Evolutionary conservation across 2,329 filamentous ascomycete genomes (phyloP), one percentile per base, ranked within the genome.

Genomic region (Sclerotinia glacialis): DNA sequence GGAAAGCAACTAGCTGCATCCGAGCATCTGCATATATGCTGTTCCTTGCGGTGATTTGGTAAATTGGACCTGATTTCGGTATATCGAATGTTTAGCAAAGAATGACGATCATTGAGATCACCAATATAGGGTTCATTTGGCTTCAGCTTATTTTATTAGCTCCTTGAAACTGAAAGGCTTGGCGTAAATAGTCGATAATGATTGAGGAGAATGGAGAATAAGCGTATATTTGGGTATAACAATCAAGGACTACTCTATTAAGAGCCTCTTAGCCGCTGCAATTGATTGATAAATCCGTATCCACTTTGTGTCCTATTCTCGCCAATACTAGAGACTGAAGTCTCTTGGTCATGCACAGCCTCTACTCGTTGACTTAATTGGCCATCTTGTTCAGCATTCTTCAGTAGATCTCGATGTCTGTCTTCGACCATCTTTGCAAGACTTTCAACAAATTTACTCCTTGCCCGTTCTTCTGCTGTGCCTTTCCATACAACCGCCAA

Each of bases 381-480:
- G 11, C 69, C 69, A 61, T 74, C 73, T 59, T 73, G 70, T 49
- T 75, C 74, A 31, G 72, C 70, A 52, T 77, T 74, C 46, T 72
- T 66, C 26, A 76, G 55, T n/a, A 77, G 62, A 54, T 76, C 75
- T 62, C 72, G 68, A 68, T 77, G 75, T 28, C 81, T 82, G 70
- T 97, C 94, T 75, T 97, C 93, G 1, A 97, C 91, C 78, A 92
- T 84, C 80, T 88, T 92, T 44, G 88, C 87, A 72, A 99, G 77
- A 62, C 85, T 84, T 70, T 98, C 94, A 23, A 99, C 88, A 76
- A 97, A 93, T 74, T 86, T 90, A 12, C 80, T 80, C 64, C 95
- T 83, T 7, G 92, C 92, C 78, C 91, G 96, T 77, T 98, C 95
- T 79, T 99, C 95, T 0, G 91, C 90, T 2, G 95, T 97, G n/a